Conservation (phyloP, 2,329 filamentous ascomycete species). For the Pestalotiopsis sp. region DNA sequence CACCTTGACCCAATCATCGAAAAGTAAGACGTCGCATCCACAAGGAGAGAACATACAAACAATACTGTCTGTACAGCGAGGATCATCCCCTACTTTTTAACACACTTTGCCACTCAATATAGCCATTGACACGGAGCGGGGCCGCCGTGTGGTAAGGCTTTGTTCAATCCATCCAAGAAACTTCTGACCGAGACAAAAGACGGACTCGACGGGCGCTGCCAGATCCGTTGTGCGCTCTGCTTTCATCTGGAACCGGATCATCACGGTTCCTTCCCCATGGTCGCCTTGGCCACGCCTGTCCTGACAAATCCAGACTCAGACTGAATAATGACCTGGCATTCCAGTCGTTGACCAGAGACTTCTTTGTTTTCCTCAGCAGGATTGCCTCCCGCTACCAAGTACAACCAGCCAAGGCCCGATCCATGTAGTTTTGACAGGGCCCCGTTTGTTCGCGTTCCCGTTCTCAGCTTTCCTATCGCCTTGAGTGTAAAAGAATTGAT, state of each 20-base stretch:
- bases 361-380: constrained; percentile 21
- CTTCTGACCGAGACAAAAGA: constrained; percentile 17
- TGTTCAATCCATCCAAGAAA: constrained; percentile 13
- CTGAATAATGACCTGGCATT: constrained; percentile 19
- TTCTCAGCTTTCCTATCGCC: not conserved
- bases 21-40: not conserved
- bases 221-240: constrained; percentile 21
- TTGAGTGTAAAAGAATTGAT: not conserved
- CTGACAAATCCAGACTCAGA: constrained; percentile 19
- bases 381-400: constrained; percentile 17
- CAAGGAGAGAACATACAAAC: not conserved
- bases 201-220: constrained; percentile 15
- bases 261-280: constrained; percentile 13
- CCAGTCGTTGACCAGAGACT: constrained; percentile 16
- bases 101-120: constrained; percentile 17
- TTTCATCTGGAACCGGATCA: constrained; percentile 18
- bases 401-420: not conserved
- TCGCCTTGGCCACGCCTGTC: constrained; percentile 13
- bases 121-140: constrained; percentile 21
- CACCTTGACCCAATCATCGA: not conserved
- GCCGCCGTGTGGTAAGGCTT: constrained; percentile 18
- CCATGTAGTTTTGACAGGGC: not conserved
- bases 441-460: not conserved
- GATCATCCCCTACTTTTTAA: constrained; percentile 21
- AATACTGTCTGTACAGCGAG: constrained; percentile 14